A percentile compares a stretch with the other conserved stretches of the same genome.
Evolutionary conservation across 192 early-diverging fungal species (phyloP).

Genomic region (Mortierella claussenii): DNA sequence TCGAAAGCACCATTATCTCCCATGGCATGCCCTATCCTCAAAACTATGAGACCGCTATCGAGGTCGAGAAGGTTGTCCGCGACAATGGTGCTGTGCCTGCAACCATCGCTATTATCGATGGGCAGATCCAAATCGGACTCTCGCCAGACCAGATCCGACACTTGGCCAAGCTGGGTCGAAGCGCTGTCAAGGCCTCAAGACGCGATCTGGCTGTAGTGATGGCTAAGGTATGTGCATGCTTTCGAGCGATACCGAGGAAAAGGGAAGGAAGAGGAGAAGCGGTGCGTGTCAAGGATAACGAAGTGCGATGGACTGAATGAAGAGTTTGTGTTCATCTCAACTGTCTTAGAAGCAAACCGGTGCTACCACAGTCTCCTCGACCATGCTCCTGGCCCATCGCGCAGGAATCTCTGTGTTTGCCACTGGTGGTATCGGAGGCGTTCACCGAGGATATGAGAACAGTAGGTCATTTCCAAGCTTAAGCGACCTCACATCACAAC

Average conservation of each 20-base stretch:
- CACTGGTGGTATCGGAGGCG: constrained; percentile 98
- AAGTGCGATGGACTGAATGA: too few species aligned
- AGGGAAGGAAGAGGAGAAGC: too few species aligned
- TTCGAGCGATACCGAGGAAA: too few species aligned
- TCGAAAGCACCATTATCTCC: constrained; percentile 96
- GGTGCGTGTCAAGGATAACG: too few species aligned
- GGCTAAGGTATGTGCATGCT: constrained; percentile 72
- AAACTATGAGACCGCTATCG: constrained; percentile 87
- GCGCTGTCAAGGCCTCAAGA: constrained; percentile 83
- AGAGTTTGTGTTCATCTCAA: too few species aligned
- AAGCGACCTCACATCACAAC: background rate
- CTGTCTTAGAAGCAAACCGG: constrained; percentile 68
- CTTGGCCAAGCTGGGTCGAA: constrained; percentile 68
- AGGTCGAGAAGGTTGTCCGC: constrained; percentile 81
- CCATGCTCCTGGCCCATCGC: constrained; percentile 86
- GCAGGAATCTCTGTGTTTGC: constrained; percentile 93
- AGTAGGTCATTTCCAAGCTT: too few species aligned
- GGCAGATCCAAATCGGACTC: constrained; percentile 85
- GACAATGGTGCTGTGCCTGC: constrained; percentile 83
- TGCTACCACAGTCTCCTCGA: constrained; percentile 93
- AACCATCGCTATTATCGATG: constrained; percentile 90
- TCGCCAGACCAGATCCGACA: constrained; percentile 65
- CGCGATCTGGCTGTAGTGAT: constrained; percentile 86
- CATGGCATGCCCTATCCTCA: constrained; percentile 97
- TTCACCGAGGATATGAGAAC: constrained; percentile 83